Base-by-base conservation (phyloP, 192 early-diverging fungal genomes). In the Physocladia obscura region DNA sequence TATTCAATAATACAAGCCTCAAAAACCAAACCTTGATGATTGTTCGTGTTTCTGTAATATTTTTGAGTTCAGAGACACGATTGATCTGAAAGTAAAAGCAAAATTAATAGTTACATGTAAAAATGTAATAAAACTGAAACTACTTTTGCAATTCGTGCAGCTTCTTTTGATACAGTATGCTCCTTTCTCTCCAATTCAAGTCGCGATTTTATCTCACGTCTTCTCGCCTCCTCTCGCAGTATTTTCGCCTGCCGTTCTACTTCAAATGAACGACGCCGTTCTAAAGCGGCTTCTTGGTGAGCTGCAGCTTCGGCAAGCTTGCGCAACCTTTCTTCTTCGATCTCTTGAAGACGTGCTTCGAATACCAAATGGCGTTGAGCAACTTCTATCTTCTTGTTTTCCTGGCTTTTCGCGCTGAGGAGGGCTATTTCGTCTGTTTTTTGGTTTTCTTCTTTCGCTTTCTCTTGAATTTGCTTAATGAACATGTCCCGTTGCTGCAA, bases 371-470 rank as follows among this genome's bases (percentile, higher is more conserved):
- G 75, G 24, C 75, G 68, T 58, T 76, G 75, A 8, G 62, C 57
- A 2, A 76, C 62, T 50, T 76, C 75, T 27, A 59, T 77, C 44
- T 75, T 74, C 29, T 57, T 61, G 38, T 8, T 74, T 58, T 76
- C 74, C 26, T 69, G 67, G 55, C 50, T 70, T 36, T 62, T 29
- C 13, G 73, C 70, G 5, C 24, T 71, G 11, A 72, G 57, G 15
- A 74, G 3, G 17, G 73, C 73, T 19, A 74, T 62, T 31, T 74
- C 73, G 21, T 47, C 70, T 4, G n/a, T 27, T 37, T 74, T 74
- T 22, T 64, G 74, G 1, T 32, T 47, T 38, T 75, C 74, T 34
- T 73, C 74, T 57, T 70, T 73, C 21, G 74, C 74, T 40, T 75
- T 75, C 54, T 74, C 67, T 65, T 75, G 67, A 51, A 75, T 75